Base-by-base conservation (phyloP, 2,329 filamentous ascomycete species). In the Aureobasidium sp. region DNA sequence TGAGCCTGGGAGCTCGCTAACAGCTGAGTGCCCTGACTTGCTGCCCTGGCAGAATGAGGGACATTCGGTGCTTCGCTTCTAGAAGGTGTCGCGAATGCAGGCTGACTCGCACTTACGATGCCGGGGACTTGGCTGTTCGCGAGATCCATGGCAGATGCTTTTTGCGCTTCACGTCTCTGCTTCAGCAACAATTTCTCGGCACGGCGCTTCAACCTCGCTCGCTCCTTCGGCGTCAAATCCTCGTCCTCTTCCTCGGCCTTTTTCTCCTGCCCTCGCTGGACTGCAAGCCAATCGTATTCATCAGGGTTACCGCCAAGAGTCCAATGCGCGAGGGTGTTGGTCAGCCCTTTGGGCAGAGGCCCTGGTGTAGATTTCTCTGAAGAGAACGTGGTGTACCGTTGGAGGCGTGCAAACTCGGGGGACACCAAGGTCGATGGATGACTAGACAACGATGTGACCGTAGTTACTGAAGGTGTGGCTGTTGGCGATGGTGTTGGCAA, bases 251-350 rank as follows among this genome's bases (percentile, higher is more conserved):
- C 69, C 29, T 69, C 66, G 23, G 69, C 69, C 55, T 67, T 67
- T 11, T 58, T 65, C 60, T 53, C 66, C 64, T 9, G 67, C 50
- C 40, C 69, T 47, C 49, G 60, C 54, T 60, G 66, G 67, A 27
- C 72, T 1, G 70, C 63, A 23, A 70, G 66, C 74, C 74, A 79
- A 54, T 76, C 70, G 63, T 79, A 79, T 5, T 62, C 63, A 3
- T 55, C 63, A 1, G 74, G 74, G 54, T 77, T 71, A 4, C 65
- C 61, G 25, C 73, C 74, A 1, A 67, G 40, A 9, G 67, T 63
- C 77, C 77, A 79, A 60, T 78, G 77, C 33, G 69, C 65, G 6
- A 78, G 69, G 17, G 78, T 63, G 42, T 71, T 69, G 23, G 64
- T 66, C 5, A 77, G 66, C 17, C 66, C 69, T 15, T 69, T 68